These are phyloP conservation scores for Lasiodiplodia sp. DNA, from an alignment of 2,329 filamentous ascomycete species.

Conservation along the genomic window DNA sequence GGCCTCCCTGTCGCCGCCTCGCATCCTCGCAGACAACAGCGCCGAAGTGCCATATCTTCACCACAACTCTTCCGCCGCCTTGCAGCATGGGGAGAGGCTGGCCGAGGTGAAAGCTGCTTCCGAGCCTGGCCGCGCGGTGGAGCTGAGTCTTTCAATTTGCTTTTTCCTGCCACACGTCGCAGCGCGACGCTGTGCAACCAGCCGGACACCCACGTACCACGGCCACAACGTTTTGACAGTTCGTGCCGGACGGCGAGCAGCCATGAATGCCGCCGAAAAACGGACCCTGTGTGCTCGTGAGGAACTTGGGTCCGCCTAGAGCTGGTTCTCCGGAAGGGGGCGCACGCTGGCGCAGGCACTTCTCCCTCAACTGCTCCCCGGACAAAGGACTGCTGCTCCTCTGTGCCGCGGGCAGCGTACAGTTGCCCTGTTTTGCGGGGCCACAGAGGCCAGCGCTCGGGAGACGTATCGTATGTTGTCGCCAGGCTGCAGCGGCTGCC, in stretches of 20 bases:
- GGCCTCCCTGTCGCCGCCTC: conserved; percentile 10
- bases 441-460: not conserved
- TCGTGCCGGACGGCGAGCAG: not conserved
- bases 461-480: conserved; percentile 16
- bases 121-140: conserved; percentile 7
- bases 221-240: conserved; percentile 27
- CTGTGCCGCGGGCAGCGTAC: not conserved
- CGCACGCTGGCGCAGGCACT: not conserved
- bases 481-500: conserved; percentile 20
- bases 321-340: not conserved
- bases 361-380: not conserved
- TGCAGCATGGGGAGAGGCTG: conserved; percentile 10
- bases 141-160: conserved; percentile 21
- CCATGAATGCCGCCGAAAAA: not conserved
- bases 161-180: conserved; percentile 30
- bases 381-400: not conserved
- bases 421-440: conserved; percentile 10
- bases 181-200: conserved; percentile 25
- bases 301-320: not conserved
- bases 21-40: conserved; percentile 3
- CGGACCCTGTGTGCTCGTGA: conserved; percentile 6
- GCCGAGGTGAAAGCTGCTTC: not conserved
- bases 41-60: not conserved
- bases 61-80: not conserved
- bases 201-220: conserved; percentile 10